Evolutionary conservation across 1,284 basidiomycete genomes (phyloP), one percentile per base, ranked within the genome.

Genomic region (Blastosporella zonata): DNA sequence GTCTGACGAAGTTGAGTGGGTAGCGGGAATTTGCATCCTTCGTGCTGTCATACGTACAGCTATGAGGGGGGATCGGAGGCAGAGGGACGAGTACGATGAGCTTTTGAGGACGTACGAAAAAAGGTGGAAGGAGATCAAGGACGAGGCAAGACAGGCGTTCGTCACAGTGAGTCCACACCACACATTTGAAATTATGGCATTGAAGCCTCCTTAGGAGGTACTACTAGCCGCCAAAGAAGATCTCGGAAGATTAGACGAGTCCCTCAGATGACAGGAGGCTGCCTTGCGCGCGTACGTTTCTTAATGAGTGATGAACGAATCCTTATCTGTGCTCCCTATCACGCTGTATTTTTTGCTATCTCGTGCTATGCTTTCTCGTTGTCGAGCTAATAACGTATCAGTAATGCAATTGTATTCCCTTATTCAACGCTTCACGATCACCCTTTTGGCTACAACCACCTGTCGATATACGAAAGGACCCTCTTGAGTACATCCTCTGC

Each of bases 91-190:
- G 49, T 80, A 78, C 57, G 76, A 75, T 47, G 71, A 72, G 27
- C 53, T 82, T 15, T 47, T 81, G 57, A 67, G 69, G 29, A 71
- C 68, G 5, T 82, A 82, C 57, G 80, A 82, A 55, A 67, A 71
- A 6, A 63, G 79, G 42, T 82, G 80, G 80, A 81, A 81, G 57
- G 79, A 82, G 56, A 81, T 82, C 51, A 78, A 78, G 57, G 79
- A 82, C 53, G 80, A 82, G 59, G 70, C 75, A 6, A 65, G 80
- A 49, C 80, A 82, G 59, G 71, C 72, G 1, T 67, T 81, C 50
- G 78, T 81, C 13, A 75, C 77, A 47, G 78, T 78, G 39, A 56
- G 73, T 53, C n/a, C 39, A 45, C 13, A 18, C 13, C 13, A 17
- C 52, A 36, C 18, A 23, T 45, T 20, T 22, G 23, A 28, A 27